Evolutionary conservation across 1,284 basidiomycete genomes (phyloP).

Genomic region (Lignosus rhinocerotis): DNA sequence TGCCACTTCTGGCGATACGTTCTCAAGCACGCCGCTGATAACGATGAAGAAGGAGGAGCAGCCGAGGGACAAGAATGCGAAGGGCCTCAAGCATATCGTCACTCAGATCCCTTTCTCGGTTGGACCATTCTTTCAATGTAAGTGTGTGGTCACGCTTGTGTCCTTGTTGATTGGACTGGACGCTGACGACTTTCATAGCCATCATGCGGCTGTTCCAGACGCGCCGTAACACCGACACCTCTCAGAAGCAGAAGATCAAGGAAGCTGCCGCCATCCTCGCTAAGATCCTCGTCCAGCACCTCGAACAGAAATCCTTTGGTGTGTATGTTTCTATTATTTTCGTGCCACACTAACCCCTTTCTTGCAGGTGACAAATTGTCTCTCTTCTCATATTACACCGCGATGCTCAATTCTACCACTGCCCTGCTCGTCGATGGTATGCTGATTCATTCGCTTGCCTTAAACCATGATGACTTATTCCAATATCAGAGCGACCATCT

Average conservation of each 20-base stretch:
- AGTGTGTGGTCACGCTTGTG: conserved; percentile 17
- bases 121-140: conserved; percentile 89
- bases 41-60: conserved; percentile 41
- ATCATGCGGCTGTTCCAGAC: conserved; percentile 88
- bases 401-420: conserved; percentile 65
- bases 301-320: conserved; percentile 58
- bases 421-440: conserved; percentile 81
- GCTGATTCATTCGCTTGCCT: conserved; percentile 20
- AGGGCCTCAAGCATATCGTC: conserved; percentile 79
- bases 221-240: conserved; percentile 73
- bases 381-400: conserved; percentile 70
- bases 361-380: conserved; percentile 52
- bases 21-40: background rate
- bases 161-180: conserved; percentile 4
- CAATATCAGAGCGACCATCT: conserved; percentile 65
- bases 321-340: conserved; percentile 6
- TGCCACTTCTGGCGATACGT: conserved; percentile 4
- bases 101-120: conserved; percentile 79
- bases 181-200: conserved; percentile 44
- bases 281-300: conserved; percentile 71
- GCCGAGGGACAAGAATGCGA: conserved; percentile 65
- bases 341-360: conserved; percentile 7
- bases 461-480: background rate
- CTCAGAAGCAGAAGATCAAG: conserved; percentile 79
- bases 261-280: conserved; percentile 73